Evolutionary conservation across 2,329 filamentous ascomycete genomes (phyloP), one percentile per base, ranked within the genome.

Genomic region (Rosellinia necatrix): DNA sequence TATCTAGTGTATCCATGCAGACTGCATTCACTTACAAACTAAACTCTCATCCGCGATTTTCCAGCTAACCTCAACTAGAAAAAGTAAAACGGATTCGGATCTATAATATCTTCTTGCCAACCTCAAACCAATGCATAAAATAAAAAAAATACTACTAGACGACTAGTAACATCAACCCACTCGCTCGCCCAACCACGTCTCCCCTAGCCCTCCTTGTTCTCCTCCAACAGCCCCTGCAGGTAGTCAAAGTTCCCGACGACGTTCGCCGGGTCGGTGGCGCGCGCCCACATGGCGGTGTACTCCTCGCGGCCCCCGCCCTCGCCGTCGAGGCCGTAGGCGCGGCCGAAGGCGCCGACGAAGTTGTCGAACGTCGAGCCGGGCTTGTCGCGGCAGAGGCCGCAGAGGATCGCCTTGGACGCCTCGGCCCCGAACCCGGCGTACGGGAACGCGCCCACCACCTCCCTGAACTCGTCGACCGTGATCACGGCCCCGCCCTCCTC

Each of bases 331-430:
- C 59, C 64, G n/a, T 29, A 65, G 37, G 43, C 37, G 4, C 53
- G 40, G 12, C 61, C 63, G n/a, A 65, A 67, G 13, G 4, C 35
- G 9, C 46, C 21, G 6, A 59, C 57, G 22, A 64, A 53, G 44
- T 64, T 67, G 24, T 67, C 62, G 15, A 57, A 65, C 29, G 64
- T 64, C 21, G 59, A 49, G 19, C 29, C 52, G 3, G 63, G 62
- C 52, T 65, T 64, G 6, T 60, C 58, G 35, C 59, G 51, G 32
- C 58, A 66, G 2, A 65, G 37, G 9, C 61, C 59, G 24, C 63
- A 66, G 38, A 64, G 34, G 27, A 64, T 60, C n/a, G 47, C 40
- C 30, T 49, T 61, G 3, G 43, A 2, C 3, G 2, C 25, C 6
- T 55, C 62, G 6, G 6, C 13, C 1, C 48, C 49, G 37, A 60